These are phyloP conservation scores for Lyophyllum semitale DNA, from an alignment of 768 basidiomycete species.

Conservation along the genomic window DNA sequence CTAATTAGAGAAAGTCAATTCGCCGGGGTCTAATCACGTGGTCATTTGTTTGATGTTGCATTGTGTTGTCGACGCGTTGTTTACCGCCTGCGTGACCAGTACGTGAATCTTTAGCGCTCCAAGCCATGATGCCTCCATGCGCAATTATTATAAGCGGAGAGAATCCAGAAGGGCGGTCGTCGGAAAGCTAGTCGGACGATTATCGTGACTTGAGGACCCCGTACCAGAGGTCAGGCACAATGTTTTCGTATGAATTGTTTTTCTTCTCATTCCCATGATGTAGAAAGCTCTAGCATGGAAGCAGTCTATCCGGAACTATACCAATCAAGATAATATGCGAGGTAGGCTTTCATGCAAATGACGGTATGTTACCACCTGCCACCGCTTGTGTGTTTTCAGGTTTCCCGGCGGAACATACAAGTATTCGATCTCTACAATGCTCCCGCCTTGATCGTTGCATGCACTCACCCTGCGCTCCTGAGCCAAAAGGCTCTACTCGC, in stretches of 20 bases:
- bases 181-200: constrained; percentile 51
- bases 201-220: constrained; percentile 57
- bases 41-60: too few relatives aligned
- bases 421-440: constrained; percentile 78
- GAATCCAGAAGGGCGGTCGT: constrained; percentile 45
- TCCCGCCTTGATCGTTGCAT: constrained; percentile 59
- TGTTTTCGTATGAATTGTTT: not conserved
- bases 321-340: constrained; percentile 48
- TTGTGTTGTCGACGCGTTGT: too few relatives aligned
- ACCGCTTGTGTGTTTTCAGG: constrained; percentile 36
- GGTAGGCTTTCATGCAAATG: constrained; percentile 35
- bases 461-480: constrained; percentile 63
- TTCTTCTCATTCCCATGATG: not conserved
- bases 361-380: not conserved
- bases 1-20: too few relatives aligned
- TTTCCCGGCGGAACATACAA: constrained; percentile 68
- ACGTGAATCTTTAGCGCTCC: not conserved
- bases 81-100: too few relatives aligned
- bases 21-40: too few relatives aligned
- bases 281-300: constrained; percentile 68
- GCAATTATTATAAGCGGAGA: not conserved
- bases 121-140: not conserved
- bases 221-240: constrained; percentile 46
- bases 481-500: constrained; percentile 56
- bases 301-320: constrained; percentile 51